phyloP scores from a whole-genome alignment of 371 early-diverging fungal genomes.

The Mucor velutinosus region DNA sequence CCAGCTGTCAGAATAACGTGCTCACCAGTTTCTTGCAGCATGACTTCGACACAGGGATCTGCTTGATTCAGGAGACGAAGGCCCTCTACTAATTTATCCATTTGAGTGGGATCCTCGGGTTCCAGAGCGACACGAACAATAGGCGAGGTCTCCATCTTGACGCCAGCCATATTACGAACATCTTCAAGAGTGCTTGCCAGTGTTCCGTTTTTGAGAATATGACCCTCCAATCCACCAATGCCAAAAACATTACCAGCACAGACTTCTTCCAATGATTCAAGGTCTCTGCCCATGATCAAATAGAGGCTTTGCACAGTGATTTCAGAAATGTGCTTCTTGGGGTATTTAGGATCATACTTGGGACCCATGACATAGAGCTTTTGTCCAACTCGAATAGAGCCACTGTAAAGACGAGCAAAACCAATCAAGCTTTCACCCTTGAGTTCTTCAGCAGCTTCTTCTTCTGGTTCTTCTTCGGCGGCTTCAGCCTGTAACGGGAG shows the following conservation, averaged over 20 bases:
- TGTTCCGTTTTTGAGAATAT: constrained; percentile 91
- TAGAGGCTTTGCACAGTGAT: constrained; percentile 80
- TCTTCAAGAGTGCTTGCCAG: constrained; percentile 66
- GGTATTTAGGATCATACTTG: constrained; percentile 79
- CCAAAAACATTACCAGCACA: constrained; percentile 97
- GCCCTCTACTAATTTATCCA: constrained; percentile 85
- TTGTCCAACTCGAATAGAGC: constrained; percentile 86
- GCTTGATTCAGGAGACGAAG: constrained; percentile 89
- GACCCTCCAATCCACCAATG: constrained; percentile 88
- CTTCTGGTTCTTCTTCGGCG: constrained; percentile 24
- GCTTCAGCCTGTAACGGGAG: constrained; percentile 24
- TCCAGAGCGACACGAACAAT: constrained; percentile 97
- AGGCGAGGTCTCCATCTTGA: constrained; percentile 64
- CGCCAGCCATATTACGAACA: constrained; percentile 61
- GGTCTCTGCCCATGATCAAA: constrained; percentile 95
- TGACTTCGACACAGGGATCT: constrained; percentile 90
- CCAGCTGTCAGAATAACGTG: constrained; percentile 95
- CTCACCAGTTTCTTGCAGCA: constrained; percentile 94
- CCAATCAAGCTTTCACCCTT: constrained; percentile 75
- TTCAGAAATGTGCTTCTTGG: constrained; percentile 67
- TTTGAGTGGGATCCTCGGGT: constrained; percentile 84
- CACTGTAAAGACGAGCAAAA: constrained; percentile 92
- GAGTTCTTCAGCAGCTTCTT: constrained; percentile 27
- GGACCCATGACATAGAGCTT: constrained; percentile 90
- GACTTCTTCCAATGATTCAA: constrained; percentile 80